Percentiles rank a stretch among this genome's conserved stretches.
Conservation (phyloP, 139 green algal genomes). For the Chlorella sp. region DNA sequence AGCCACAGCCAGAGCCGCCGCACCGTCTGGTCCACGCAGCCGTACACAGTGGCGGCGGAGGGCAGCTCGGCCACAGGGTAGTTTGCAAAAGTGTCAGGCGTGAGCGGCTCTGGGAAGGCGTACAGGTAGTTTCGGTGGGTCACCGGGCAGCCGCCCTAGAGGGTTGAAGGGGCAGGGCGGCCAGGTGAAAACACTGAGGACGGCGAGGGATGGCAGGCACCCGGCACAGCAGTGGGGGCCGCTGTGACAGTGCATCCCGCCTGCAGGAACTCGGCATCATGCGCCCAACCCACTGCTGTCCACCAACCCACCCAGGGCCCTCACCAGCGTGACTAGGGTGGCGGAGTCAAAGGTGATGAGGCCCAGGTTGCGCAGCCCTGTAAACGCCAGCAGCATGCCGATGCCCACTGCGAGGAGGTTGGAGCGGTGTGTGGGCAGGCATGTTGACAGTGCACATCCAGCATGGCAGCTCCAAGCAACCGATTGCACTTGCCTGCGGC, state of each 20-base stretch:
- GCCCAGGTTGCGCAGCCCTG: constrained; percentile 75
- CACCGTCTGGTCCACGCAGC: constrained; percentile 30
- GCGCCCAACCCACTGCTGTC: too few species aligned
- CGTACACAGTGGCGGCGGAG: constrained; percentile 19
- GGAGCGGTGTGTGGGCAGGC: too few species aligned
- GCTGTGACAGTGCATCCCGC: too few species aligned
- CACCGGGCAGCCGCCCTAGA: constrained; percentile 32
- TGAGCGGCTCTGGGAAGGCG: neutral
- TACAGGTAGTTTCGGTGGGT: constrained; percentile 36
- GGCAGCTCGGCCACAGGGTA: neutral
- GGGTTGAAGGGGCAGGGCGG: too few species aligned
- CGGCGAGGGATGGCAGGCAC: too few species aligned
- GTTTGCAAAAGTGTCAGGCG: neutral
- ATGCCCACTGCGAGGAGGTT: constrained; percentile 78
- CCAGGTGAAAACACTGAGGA: too few species aligned
- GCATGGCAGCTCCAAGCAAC: too few species aligned
- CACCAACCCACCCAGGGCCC: too few species aligned
- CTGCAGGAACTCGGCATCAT: too few species aligned
- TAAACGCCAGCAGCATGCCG: constrained; percentile 82
- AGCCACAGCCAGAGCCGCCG: too few species aligned
- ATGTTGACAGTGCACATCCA: too few species aligned
- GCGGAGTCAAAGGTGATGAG: constrained; percentile 72
- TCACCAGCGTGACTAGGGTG: constrained; percentile 64
- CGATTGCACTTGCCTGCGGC: neutral
- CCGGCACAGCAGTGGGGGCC: too few species aligned